Evolutionary conservation across 345 rosid genomes (phyloP), one percentile per base, ranked within the genome.

Genomic region (Rhizophora mangle): DNA sequence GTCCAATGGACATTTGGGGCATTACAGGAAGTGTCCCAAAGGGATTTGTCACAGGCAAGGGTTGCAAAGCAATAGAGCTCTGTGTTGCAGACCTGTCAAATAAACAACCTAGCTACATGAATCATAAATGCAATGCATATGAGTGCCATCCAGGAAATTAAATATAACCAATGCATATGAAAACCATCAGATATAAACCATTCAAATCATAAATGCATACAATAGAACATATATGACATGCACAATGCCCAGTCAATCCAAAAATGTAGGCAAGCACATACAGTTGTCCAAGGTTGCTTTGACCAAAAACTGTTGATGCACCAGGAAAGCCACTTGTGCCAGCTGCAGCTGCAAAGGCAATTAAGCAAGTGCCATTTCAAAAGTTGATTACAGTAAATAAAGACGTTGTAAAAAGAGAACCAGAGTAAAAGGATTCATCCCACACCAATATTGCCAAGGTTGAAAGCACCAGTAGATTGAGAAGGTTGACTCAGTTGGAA

Each of bases 21-120:
- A 82, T 79, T 68, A 87, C 91, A 63, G 99, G 99, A 53, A 96
- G 95, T 1, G 88, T 86, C 54, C 99, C 99, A 71, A 85, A 96
- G 21, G 99, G 98, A 80, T 87, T 92, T 67, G 88, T 74, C 36
- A 82, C 78, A 65, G 85, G 74, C 60, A 73, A 74, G 20, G 86
- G 85, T 68, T 88, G 98, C 65, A 86, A 68, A 54, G 69, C 76
- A 49, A 76, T 56, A 72, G 92, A 54, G 81, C 62, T 83, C 72
- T 67, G 83, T 27, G 78, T 32, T 21, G 82, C 76, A 72, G 88
- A 78, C 85, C 97, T 94, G 86, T 72, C 4, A 66, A 62, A 39
- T 20, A 32, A 20, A 53, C 70, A 70, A 64, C 62, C 61, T 68
- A 53, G 29, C 39, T 59, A 22, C 19, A 47, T 34, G 29, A 21